Evolutionary conservation across 352 stramenopile species (phyloP), one percentile per base, ranked within the genome.

Genomic region (Plasmopara muralis): DNA sequence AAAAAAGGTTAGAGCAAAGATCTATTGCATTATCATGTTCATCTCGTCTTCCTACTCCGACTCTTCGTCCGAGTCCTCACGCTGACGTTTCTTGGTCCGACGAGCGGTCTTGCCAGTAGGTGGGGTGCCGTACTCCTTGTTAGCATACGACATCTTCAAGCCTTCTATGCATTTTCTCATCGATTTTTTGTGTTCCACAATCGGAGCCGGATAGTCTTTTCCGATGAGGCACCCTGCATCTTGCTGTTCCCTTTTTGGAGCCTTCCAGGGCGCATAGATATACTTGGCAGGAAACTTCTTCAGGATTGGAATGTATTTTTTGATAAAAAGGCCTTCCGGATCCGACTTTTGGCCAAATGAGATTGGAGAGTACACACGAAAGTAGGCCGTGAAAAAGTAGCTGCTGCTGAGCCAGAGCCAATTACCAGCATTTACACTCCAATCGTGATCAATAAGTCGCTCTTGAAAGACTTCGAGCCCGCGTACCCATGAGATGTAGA

Each of bases 261-360:
- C 92, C 44, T 96, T 97, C 95, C 95, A 98, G 4, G 94, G 95
- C 60, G 98, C 92, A 65, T 98, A 98, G 39, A 98, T 98, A 68
- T 98, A 98, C 72, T 98, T 98, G 33, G 69, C 65, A 6, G 95
- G 95, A 51, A 97, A 87, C 7, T 98, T 77, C 25, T 66, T 66
- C 34, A 98, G 74, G 43, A 74, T 75, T 2, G 94, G 93, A 15
- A 98, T 59, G 61, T 92, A 98, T 60, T 97, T 96, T 42, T 76
- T 74, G 57, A 97, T 96, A 57, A 92, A 97, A 39, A 84, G 64
- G 14, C 90, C 89, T 47, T 95, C 68, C 0, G 85, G 78, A 59
- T 99, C 96, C 63, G 85, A 98, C 61, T 98, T 98, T 63, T 98
- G 98, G 9, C 84, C 87, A 58, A 97, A 97, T 1, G 79, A 80